These are phyloP conservation scores for Lactifluus hygrophoroides DNA, from an alignment of 768 basidiomycete species.

Conservation along the genomic window DNA sequence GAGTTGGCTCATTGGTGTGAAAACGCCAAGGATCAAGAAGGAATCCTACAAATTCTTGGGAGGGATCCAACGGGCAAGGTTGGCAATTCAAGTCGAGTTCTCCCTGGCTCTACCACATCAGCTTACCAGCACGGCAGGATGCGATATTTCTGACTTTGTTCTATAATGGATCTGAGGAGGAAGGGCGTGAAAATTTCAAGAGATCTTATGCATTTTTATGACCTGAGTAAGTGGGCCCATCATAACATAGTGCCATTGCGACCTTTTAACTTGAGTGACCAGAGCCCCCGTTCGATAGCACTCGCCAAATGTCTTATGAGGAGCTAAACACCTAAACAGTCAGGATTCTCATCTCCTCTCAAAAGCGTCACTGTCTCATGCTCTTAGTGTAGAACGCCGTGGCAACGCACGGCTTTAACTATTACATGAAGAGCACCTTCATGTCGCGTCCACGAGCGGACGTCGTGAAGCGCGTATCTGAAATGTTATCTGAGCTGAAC, in stretches of 20 bases:
- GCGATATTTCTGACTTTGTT: slow-evolving; percentile 27
- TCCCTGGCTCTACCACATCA: too few species aligned
- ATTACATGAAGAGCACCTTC: slow-evolving; percentile 37
- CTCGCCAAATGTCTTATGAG: slow-evolving; percentile 41
- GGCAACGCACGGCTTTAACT: slow-evolving; percentile 30
- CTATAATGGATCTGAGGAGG: slow-evolving; percentile 36
- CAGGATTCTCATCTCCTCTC: not conserved
- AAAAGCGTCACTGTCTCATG: too few species aligned
- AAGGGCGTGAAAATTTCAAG: slow-evolving; percentile 39
- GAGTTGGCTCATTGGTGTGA: slow-evolving; percentile 31
- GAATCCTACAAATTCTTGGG: slow-evolving; percentile 29
- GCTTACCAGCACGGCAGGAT: slow-evolving; percentile 29
- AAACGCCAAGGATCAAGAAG: slow-evolving; percentile 31
- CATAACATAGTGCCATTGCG: too few species aligned
- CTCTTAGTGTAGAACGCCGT: slow-evolving; percentile 28
- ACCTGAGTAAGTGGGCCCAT: slow-evolving; percentile 32
- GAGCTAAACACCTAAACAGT: slow-evolving; percentile 36
- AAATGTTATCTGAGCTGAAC: not conserved
- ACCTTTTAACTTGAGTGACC: not conserved
- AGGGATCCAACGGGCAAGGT: slow-evolving; percentile 35
- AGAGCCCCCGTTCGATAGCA: slow-evolving; percentile 36
- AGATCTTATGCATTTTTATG: slow-evolving; percentile 36
- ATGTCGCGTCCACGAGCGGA: not conserved
- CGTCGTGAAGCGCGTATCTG: not conserved
- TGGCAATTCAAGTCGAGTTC: slow-evolving; percentile 3